A percentile compares a stretch with the other conserved stretches of the same genome.
These are phyloP conservation scores for Clathrus columnatus DNA, from an alignment of 768 basidiomycete genomes.

Conservation along the genomic window DNA sequence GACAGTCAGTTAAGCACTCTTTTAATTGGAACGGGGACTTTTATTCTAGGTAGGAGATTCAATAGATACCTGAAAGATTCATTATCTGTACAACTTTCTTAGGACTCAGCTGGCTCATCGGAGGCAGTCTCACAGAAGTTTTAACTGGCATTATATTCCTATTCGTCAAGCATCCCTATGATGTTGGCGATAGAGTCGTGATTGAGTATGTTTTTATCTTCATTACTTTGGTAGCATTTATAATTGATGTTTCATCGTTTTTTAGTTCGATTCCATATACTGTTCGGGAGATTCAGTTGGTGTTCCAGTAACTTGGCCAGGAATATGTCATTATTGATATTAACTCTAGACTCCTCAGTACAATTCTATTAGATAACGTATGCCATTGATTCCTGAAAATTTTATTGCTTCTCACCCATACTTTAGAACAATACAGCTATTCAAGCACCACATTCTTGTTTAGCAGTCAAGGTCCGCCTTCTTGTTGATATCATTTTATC, in stretches of 20 bases:
- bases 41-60: constrained; percentile 34
- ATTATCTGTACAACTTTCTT: constrained; percentile 8
- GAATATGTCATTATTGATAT: background rate
- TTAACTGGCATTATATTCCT: constrained; percentile 85
- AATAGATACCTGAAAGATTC: background rate
- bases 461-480: constrained; percentile 44
- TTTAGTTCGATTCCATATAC: constrained; percentile 47
- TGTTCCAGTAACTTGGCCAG: background rate
- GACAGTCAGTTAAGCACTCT: constrained; percentile 63
- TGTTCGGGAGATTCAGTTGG: constrained; percentile 67
- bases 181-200: constrained; percentile 68
- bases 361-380: constrained; percentile 50
- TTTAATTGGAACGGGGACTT: constrained; percentile 66
- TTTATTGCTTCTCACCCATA: background rate
- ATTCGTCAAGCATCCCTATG: constrained; percentile 80
- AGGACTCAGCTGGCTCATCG: constrained; percentile 82
- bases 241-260: background rate
- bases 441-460: constrained; percentile 61
- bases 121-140: constrained; percentile 69
- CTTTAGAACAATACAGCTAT: constrained; percentile 40
- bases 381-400: background rate
- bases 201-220: constrained; percentile 26
- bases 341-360: constrained; percentile 54
- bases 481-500: background rate
- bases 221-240: constrained; percentile 21